Percentiles rank a stretch among this genome's conserved stretches.
phyloP scores from a whole-genome alignment of 306 rosid genomes.

The Notholithocarpus densiflorus region DNA sequence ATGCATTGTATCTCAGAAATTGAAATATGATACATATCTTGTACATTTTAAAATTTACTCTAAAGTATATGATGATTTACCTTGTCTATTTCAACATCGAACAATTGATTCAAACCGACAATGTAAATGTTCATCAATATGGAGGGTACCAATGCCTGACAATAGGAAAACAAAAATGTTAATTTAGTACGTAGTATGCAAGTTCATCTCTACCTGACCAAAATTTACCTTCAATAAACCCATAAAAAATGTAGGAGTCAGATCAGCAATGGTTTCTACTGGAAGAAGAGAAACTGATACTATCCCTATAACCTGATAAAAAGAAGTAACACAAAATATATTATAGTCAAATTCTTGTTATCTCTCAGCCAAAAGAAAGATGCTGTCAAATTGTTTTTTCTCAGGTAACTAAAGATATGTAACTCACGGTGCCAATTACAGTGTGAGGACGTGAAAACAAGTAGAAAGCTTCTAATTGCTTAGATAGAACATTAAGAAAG shows the following conservation, averaged over 20 bases:
- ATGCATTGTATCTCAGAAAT: not conserved
- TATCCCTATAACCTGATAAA: constrained; percentile 17
- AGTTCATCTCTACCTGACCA: not conserved
- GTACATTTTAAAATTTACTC: not conserved
- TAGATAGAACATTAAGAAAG: not conserved
- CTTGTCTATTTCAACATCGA: constrained; percentile 23
- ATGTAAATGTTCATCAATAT: constrained; percentile 24
- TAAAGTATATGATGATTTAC: not conserved
- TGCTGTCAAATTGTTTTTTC: not conserved
- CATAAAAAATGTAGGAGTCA: constrained; percentile 8
- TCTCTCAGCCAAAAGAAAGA: not conserved
- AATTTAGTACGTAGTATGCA: not conserved
- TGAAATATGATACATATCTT: not conserved
- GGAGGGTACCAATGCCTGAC: constrained; percentile 23
- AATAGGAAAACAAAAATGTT: not conserved
- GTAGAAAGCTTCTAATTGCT: constrained; percentile 16
- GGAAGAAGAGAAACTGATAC: constrained; percentile 25
- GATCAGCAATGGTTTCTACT: constrained; percentile 8
- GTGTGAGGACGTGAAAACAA: constrained; percentile 29
- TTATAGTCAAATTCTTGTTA: not conserved
- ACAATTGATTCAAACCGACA: constrained; percentile 28
- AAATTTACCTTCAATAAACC: constrained; percentile 19
- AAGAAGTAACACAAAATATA: not conserved
- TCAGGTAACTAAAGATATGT: not conserved
- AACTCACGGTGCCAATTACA: constrained; percentile 24